These are phyloP conservation scores for Botryosphaeria agaves DNA, from an alignment of 2,329 filamentous ascomycete species.

Conservation along the genomic window DNA sequence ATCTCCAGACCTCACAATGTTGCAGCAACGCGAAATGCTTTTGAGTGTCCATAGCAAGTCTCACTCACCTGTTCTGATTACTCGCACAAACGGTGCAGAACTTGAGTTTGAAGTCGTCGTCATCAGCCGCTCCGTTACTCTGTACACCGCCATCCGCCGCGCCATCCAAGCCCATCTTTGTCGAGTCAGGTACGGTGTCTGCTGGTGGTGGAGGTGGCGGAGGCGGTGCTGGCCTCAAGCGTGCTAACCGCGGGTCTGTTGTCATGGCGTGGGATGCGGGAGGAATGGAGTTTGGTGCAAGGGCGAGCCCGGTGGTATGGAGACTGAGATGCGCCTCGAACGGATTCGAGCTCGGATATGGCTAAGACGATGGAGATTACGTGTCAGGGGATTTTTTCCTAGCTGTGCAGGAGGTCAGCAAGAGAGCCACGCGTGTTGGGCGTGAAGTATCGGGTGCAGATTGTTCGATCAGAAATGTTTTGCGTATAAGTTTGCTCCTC, in stretches of 20 bases:
- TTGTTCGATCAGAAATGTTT: slow-evolving; percentile 15
- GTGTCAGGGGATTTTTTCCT: not conserved
- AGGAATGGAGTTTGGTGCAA: not conserved
- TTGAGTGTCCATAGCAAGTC: too few species aligned
- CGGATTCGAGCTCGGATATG: not conserved
- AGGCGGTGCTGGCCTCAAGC: slow-evolving; percentile 24
- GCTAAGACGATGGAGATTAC: not conserved
- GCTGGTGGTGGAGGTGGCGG: slow-evolving; percentile 33
- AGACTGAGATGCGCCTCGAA: not conserved
- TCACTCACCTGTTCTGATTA: slow-evolving; percentile 80
- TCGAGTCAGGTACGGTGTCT: slow-evolving; percentile 17
- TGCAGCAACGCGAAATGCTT: too few species aligned
- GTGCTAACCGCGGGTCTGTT: slow-evolving; percentile 30
- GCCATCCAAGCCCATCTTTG: slow-evolving; percentile 13
- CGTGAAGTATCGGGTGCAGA: slow-evolving; percentile 1
- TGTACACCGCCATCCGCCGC: slow-evolving; percentile 5
- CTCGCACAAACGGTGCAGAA: slow-evolving; percentile 99
- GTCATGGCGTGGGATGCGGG: slow-evolving; percentile 12
- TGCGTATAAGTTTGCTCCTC: slow-evolving; percentile 48
- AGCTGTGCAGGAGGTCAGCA: not conserved
- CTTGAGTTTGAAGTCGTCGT: slow-evolving; percentile 66
- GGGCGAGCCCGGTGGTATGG: too few species aligned
- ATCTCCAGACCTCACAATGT: too few species aligned
- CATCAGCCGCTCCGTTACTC: slow-evolving; percentile 16
- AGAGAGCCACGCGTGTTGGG: too few species aligned